Conservation (phyloP, 352 stramenopile genomes). For the Hyaloperonospora brassicae region DNA sequence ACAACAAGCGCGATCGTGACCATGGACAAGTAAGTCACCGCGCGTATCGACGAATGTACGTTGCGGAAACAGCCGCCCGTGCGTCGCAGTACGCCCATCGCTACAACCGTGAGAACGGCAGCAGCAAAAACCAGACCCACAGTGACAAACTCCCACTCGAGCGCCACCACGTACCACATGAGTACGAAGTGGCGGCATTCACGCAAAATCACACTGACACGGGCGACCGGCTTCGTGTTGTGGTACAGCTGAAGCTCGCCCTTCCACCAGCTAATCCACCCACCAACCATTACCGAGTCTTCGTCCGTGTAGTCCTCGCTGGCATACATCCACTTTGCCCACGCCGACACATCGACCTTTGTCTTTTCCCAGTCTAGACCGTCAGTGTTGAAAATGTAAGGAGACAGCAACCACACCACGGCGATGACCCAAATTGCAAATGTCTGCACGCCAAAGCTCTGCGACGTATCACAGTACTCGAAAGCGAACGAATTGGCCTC, state of each 20-base stretch:
- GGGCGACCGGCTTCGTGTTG: constrained; percentile 60
- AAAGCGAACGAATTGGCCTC: constrained; percentile 42
- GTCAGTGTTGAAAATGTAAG: constrained; percentile 85
- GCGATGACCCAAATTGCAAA: constrained; percentile 77
- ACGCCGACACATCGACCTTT: constrained; percentile 63
- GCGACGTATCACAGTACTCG: constrained; percentile 60
- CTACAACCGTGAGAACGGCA: constrained; percentile 42
- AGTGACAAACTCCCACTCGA: constrained; percentile 46
- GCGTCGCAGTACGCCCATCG: constrained; percentile 44
- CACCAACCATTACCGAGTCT: constrained; percentile 54
- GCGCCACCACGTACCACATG: constrained; percentile 79
- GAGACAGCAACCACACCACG: constrained; percentile 62
- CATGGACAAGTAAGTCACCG: constrained; percentile 40
- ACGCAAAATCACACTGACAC: constrained; percentile 65
- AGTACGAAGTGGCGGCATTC: constrained; percentile 76
- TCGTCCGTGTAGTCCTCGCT: constrained; percentile 50
- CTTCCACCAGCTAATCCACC: constrained; percentile 84
- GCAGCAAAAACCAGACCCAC: constrained; percentile 54
- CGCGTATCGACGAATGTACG: constrained; percentile 35
- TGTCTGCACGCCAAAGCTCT: constrained; percentile 72
- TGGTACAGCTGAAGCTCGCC: constrained; percentile 61
- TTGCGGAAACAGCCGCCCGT: constrained; percentile 26
- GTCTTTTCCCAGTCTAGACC: constrained; percentile 80
- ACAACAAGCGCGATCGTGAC: constrained; percentile 30
- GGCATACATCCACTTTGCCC: constrained; percentile 81